phyloP scores from a whole-genome alignment of 1,284 basidiomycete genomes.

The Sporisorium graminicola region DNA sequence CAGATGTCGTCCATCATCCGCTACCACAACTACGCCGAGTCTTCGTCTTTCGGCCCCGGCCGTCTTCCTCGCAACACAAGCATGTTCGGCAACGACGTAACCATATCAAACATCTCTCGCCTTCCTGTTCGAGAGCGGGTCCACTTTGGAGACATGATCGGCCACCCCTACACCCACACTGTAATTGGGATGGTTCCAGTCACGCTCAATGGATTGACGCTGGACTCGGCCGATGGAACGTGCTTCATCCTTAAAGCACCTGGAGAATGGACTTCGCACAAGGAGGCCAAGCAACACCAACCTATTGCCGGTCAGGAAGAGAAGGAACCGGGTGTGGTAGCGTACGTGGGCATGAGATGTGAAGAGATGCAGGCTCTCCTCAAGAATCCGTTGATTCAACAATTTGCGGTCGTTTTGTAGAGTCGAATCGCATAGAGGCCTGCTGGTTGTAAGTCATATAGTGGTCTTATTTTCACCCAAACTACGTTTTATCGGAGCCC shows the following conservation, averaged over 20 bases:
- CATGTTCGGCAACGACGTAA: slow-evolving; percentile 17
- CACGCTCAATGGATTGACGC: not conserved
- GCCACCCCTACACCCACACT: not conserved
- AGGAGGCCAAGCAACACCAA: not conserved
- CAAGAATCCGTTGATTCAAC: not conserved
- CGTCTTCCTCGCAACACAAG: not conserved
- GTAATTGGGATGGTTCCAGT: slow-evolving; percentile 3
- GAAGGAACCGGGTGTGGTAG: not conserved
- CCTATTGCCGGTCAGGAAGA: not conserved
- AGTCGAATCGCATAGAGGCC: not conserved
- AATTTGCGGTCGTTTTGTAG: slow-evolving; percentile 5
- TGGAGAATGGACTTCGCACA: not conserved
- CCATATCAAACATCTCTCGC: slow-evolving; percentile 5
- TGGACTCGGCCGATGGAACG: slow-evolving; percentile 8
- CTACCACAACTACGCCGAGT: not conserved
- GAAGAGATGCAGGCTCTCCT: not conserved
- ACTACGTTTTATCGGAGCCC: no score
- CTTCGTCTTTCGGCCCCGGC: not conserved
- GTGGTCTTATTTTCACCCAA: no score
- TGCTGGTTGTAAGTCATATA: no score
- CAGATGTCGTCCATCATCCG: slow-evolving; percentile 5
- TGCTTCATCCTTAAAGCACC: not conserved
- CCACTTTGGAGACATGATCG: not conserved
- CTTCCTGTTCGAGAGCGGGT: not conserved
- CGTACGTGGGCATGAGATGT: not conserved